Evolutionary conservation across 805 yeast genomes (phyloP), one percentile per base, ranked within the genome.

Genomic region (Candida suzukii): DNA sequence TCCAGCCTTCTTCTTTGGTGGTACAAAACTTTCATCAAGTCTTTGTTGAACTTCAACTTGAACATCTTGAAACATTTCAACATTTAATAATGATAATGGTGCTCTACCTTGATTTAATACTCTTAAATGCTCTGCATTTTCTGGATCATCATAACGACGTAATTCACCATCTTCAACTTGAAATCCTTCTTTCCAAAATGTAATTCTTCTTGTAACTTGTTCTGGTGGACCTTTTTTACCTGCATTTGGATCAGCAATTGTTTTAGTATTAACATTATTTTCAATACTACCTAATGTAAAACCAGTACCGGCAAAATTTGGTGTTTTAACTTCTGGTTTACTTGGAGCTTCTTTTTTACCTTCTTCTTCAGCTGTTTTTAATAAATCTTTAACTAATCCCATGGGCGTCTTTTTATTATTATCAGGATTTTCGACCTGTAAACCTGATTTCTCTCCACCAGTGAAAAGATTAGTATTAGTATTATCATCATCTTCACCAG

Each of bases 151-250:
- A 59, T 88, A 93, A 44, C 93, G 71, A 59, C 75, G 82, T 42
- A 93, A 71, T 20, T 77, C 76, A 2, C 98, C 98, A 38, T 90
- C 96, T 26, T 93, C 98, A 21, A 93, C 88, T 47, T 88, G 87
- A 64, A 93, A 93, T 2, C 99, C 99, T 54, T 93, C 91, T 51
- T 80, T 83, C 99, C 99, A 93, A 60, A 93, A 91, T 0, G 95
- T 87, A 46, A 93, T 83, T 34, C 84, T 84, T 55, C 98, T 74
- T 16, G 74, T 71, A 5, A 83, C 96, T 44, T 77, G 80, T 31
- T 64, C 68, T 2, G 56, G 57, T 6, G 54, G 47, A 21, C 38
- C 37, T 20, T 45, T 40, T 11, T 53, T 45, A 8, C 47, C 40
- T 2, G 53, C 51, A 16, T 41, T 45, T 2, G 70, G 60, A 46